Conservation (phyloP, 2,329 filamentous ascomycete genomes). For the Amylocarpus encephaloides region DNA sequence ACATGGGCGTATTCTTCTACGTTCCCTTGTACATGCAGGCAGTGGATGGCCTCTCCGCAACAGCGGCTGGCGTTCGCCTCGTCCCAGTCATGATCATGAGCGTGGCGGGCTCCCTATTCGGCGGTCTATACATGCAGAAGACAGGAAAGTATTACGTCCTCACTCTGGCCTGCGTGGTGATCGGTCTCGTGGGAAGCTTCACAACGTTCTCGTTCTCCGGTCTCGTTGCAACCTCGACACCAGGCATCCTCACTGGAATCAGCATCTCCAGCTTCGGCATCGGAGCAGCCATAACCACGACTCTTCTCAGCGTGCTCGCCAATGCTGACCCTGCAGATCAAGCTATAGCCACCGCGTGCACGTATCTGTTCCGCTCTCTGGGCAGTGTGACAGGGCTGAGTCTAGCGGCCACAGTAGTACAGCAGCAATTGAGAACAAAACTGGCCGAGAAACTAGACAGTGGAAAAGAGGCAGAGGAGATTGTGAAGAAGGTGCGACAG, state of each 20-base stretch:
- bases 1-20: conserved; percentile 49
- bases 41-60: conserved; percentile 57
- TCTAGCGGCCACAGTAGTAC: conserved; percentile 60
- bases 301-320: conserved; percentile 64
- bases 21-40: conserved; percentile 75
- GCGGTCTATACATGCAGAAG: conserved; percentile 60
- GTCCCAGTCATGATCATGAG: conserved; percentile 58
- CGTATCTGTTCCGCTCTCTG: conserved; percentile 72
- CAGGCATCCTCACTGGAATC: conserved; percentile 51
- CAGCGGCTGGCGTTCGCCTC: conserved; percentile 56
- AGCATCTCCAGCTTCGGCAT: conserved; percentile 43
- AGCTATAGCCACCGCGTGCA: conserved; percentile 70
- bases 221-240: conserved; percentile 40
- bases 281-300: conserved; percentile 61
- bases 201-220: conserved; percentile 54
- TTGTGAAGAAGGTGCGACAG: conserved; percentile 63
- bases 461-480: conserved; percentile 54
- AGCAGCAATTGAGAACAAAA: conserved; percentile 56
- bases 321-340: conserved; percentile 62
- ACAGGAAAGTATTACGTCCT: conserved; percentile 68
- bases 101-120: conserved; percentile 58
- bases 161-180: conserved; percentile 50
- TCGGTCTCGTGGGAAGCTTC: conserved; percentile 48
- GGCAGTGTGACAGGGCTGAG: conserved; percentile 65
- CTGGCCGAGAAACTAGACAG: conserved; percentile 48